phyloP scores from a whole-genome alignment of 805 yeast genomes.

The Hagleromyces aurorensis region DNA sequence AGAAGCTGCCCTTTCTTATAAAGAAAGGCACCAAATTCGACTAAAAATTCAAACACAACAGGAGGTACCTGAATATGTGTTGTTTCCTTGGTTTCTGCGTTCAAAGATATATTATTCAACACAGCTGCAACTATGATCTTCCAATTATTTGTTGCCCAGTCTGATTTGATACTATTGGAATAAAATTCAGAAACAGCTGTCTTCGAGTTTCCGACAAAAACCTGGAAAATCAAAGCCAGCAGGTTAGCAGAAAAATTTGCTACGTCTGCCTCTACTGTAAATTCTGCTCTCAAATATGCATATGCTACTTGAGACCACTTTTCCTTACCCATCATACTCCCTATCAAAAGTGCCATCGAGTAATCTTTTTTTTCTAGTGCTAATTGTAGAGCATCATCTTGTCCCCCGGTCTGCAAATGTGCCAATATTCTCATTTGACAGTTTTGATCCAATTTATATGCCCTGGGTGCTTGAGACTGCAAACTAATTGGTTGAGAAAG shows the following conservation, averaged over 20 bases:
- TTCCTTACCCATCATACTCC: constrained; percentile 57
- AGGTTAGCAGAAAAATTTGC: constrained; percentile 32
- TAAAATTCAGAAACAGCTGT: constrained; percentile 44
- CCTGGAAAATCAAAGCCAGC: constrained; percentile 51
- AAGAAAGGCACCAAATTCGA: constrained; percentile 46
- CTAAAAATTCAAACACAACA: constrained; percentile 34
- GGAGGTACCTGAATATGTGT: constrained; percentile 19
- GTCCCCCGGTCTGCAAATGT: constrained; percentile 52
- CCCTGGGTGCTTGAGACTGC: constrained; percentile 25
- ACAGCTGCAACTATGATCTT: constrained; percentile 38
- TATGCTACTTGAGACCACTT: constrained; percentile 51
- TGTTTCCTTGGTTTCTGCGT: constrained; percentile 4
- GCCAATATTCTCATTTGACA: constrained; percentile 28
- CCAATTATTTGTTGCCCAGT: constrained; percentile 49
- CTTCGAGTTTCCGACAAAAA: constrained; percentile 53
- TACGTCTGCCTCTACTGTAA: constrained; percentile 35
- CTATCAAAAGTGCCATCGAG: constrained; percentile 67
- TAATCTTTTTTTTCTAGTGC: constrained; percentile 62
- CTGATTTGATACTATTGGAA: constrained; percentile 33
- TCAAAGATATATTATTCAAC: constrained; percentile 27
- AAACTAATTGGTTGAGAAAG: constrained; percentile 18
- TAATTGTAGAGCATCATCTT: constrained; percentile 53
- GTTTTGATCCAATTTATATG: constrained; percentile 34
- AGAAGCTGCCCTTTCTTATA: constrained; percentile 25
- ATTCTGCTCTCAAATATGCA: constrained; percentile 45